A percentile compares a stretch with the other conserved stretches of the same genome.
These are phyloP conservation scores for Rhinocladiella similis DNA, from an alignment of 2,329 filamentous ascomycete species.

Conservation along the genomic window DNA sequence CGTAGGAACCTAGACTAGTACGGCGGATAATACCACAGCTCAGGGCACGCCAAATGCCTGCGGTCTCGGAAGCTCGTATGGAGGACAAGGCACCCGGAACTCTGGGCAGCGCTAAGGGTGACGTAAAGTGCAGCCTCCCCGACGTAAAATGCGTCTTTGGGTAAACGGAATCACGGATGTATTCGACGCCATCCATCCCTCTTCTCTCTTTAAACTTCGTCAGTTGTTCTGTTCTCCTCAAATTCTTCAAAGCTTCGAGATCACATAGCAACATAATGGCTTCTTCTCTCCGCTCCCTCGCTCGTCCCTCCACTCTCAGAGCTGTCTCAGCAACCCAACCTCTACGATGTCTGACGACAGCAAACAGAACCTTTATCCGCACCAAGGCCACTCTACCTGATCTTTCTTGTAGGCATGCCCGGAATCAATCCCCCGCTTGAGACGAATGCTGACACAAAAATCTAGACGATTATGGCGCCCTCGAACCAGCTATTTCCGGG, in stretches of 20 bases:
- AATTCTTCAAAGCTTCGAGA: neutral
- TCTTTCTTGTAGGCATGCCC: constrained; percentile 64
- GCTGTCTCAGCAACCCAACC: constrained; percentile 57
- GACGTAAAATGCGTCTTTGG: neutral
- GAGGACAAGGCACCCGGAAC: too few relatives aligned
- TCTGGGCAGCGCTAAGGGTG: neutral
- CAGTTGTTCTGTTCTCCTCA: neutral
- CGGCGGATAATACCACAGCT: neutral
- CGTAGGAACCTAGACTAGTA: neutral
- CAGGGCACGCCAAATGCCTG: too few relatives aligned
- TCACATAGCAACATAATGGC: constrained; percentile 59
- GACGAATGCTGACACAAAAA: neutral
- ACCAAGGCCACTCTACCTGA: constrained; percentile 93
- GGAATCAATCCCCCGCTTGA: neutral
- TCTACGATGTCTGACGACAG: constrained; percentile 56
- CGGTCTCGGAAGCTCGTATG: too few relatives aligned
- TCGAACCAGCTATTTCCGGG: constrained; percentile 78
- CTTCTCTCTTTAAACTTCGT: neutral
- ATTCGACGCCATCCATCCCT: neutral
- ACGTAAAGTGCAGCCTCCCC: neutral
- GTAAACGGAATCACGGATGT: neutral
- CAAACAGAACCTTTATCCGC: constrained; percentile 74
- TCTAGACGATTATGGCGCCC: constrained; percentile 86
- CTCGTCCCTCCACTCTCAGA: constrained; percentile 71
- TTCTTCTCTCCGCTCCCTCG: constrained; percentile 70